Percentiles rank a stretch among this genome's conserved stretches.
Evolutionary conservation across 495 filamentous ascomycete genomes (phyloP).

Genomic region (Penicillium ucsense): DNA sequence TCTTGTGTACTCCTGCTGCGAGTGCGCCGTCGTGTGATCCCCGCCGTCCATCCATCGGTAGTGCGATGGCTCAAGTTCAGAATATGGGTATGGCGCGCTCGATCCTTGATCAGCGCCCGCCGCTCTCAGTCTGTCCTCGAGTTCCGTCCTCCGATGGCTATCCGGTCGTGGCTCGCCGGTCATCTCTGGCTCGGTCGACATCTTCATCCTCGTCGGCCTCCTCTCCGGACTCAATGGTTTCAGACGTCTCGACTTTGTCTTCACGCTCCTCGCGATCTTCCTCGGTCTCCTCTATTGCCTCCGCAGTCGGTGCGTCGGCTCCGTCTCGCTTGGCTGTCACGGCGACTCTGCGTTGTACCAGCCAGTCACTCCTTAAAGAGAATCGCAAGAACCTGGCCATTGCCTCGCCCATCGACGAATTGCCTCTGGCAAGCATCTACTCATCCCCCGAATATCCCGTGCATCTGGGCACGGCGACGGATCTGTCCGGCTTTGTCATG

Average conservation of each 20-base stretch:
- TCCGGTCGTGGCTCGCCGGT: slow-evolving; percentile 50
- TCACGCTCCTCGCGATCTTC: slow-evolving; percentile 61
- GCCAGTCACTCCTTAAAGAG: slow-evolving; percentile 35
- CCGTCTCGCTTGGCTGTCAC: slow-evolving; percentile 62
- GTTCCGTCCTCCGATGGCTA: slow-evolving; percentile 38
- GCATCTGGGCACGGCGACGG: slow-evolving; percentile 35
- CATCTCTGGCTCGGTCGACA: slow-evolving; percentile 65
- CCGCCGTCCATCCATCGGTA: slow-evolving; percentile 60
- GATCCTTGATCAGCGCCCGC: slow-evolving; percentile 41
- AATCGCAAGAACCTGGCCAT: slow-evolving; percentile 29
- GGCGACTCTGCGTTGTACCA: slow-evolving; percentile 76
- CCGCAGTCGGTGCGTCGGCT: slow-evolving; percentile 52
- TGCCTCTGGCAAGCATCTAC: slow-evolving; percentile 36
- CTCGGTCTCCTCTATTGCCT: slow-evolving; percentile 63
- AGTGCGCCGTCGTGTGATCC: slow-evolving; percentile 48
- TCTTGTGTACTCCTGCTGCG: slow-evolving; percentile 84
- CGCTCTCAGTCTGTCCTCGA: slow-evolving; percentile 43
- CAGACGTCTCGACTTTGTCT: slow-evolving; percentile 57
- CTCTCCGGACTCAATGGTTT: slow-evolving; percentile 86
- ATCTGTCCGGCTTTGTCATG: slow-evolving; percentile 44
- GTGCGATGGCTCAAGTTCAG: slow-evolving; percentile 71
- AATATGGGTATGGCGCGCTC: slow-evolving; percentile 56
- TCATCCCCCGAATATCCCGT: slow-evolving; percentile 54
- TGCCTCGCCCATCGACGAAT: slow-evolving; percentile 40
- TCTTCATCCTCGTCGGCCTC: slow-evolving; percentile 69